Percentiles rank a stretch among this genome's conserved stretches.
These are phyloP conservation scores for Cyclocybe aegerita DNA, from an alignment of 768 basidiomycete genomes.

Conservation along the genomic window DNA sequence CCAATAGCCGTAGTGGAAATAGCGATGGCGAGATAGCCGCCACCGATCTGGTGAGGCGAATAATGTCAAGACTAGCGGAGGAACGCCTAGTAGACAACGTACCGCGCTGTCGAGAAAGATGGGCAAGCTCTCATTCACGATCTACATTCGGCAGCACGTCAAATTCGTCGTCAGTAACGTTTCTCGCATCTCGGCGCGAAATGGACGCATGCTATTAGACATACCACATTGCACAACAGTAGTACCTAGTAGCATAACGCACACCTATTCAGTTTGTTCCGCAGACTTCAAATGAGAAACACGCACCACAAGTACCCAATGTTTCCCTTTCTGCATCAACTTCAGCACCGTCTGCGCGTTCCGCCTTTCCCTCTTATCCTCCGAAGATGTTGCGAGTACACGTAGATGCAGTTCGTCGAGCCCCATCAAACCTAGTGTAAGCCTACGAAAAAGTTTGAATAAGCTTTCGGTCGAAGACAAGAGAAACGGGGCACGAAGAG, in stretches of 20 bases:
- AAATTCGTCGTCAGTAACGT: not conserved
- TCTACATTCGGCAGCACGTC: slow-evolving; percentile 40
- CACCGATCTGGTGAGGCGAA: slow-evolving; percentile 36
- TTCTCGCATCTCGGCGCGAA: not conserved
- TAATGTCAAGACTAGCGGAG: not conserved
- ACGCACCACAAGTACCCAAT: slow-evolving; percentile 91
- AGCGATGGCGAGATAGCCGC: slow-evolving; percentile 70
- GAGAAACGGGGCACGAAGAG: too few relatives aligned
- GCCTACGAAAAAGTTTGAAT: slow-evolving; percentile 35
- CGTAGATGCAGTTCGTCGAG: slow-evolving; percentile 89
- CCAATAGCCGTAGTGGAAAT: slow-evolving; percentile 76
- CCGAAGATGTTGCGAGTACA: slow-evolving; percentile 80
- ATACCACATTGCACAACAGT: slow-evolving; percentile 82
- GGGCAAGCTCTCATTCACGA: slow-evolving; percentile 80
- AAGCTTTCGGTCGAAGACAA: not conserved
- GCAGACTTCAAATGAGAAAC: not conserved
- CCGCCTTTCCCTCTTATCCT: slow-evolving; percentile 58
- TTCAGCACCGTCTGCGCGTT: slow-evolving; percentile 70
- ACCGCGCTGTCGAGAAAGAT: slow-evolving; percentile 80
- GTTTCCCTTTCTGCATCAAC: slow-evolving; percentile 65
- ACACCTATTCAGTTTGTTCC: not conserved
- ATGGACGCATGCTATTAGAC: slow-evolving; percentile 22
- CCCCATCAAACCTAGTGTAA: slow-evolving; percentile 93
- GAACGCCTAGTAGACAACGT: slow-evolving; percentile 21
- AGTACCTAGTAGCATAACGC: slow-evolving; percentile 53